Evolutionary conservation across 2,329 filamentous ascomycete species (phyloP), one percentile per base, ranked within the genome.

Genomic region (Cladophialophora chaetospira): DNA sequence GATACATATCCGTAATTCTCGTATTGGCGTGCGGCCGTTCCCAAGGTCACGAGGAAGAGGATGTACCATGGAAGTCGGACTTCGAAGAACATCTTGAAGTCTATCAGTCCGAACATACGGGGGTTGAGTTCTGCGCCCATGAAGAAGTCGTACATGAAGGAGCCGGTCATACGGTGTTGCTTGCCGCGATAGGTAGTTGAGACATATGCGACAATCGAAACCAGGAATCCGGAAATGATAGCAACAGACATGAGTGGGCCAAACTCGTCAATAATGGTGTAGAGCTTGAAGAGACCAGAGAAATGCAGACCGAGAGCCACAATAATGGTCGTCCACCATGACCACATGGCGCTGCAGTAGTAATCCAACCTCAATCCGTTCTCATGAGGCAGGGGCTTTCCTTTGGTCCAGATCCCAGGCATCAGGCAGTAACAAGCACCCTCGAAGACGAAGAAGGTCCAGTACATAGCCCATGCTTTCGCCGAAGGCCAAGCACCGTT

Each of bases 71-170:
- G 91, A 63, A 96, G 82, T 65, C 91, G 88, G 60, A 96, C 91
- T 72, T 96, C 91, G 69, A 91, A 94, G 77, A 96, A 96, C 90
- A 95, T 94, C 77, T 95, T 95, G 77, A 94, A 90, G 74, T 95
- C 90, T 48, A 95, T 76, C 65, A 90, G 86, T 54, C 86, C 87
- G 69, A 91, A 93, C 79, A 97, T 83, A 64, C 90, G 82, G 3
- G 90, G 90, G 76, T 95, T 94, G 53, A 95, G 79, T 76, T 95
- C 90, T 10, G 88, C 88, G 52, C 90, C 90, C 84, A 94, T 91
- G 79, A 94, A 95, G 75, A 94, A 94, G 76, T 95, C 90, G 72
- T 94, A 93, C 67, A 94, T 76, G 43, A 81, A 82, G 66, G 85
- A 82, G 35, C 89, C 89, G 5, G 91, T 96, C 91, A 97, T 97